Conservation (phyloP, 129 eudicot genomes). For the Logfia minima region DNA sequence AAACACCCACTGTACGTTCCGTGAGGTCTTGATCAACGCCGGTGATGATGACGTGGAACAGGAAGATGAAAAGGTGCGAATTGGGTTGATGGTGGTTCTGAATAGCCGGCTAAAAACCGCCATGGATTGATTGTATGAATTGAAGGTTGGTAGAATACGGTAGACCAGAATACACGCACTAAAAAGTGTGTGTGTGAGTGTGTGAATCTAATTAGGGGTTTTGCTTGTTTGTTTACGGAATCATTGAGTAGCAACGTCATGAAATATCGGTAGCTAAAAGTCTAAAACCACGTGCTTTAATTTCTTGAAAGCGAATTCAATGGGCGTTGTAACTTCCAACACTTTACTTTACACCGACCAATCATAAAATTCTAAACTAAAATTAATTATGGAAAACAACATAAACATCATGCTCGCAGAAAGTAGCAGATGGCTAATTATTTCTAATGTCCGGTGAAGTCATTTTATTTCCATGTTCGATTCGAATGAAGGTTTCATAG, state of each 20-base stretch:
- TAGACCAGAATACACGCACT: background rate
- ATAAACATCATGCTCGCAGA: no score
- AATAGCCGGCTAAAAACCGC: constrained; percentile 61
- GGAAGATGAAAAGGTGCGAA: constrained; percentile 22
- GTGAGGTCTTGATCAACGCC: constrained; percentile 4
- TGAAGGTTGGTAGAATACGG: background rate
- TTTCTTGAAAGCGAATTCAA: background rate
- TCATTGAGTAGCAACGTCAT: background rate
- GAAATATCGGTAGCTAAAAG: background rate
- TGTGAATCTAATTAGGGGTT: background rate
- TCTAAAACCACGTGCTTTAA: background rate
- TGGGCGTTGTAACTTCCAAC: background rate
- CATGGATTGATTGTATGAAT: constrained; percentile 32
- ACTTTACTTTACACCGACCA: background rate
- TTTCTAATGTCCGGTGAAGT: no score
- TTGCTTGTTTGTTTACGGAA: background rate
- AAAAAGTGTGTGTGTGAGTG: background rate
- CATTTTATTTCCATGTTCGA: no score
- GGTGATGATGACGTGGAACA: constrained; percentile 32
- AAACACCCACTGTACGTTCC: constrained; percentile 84
- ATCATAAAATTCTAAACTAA: no score
- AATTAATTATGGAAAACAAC: no score
- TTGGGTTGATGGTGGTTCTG: constrained; percentile 32
- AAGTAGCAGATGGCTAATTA: no score
- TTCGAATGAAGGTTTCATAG: no score